Evolutionary conservation across 306 rosid genomes (phyloP).

Genomic region (Pueraria montana): DNA sequence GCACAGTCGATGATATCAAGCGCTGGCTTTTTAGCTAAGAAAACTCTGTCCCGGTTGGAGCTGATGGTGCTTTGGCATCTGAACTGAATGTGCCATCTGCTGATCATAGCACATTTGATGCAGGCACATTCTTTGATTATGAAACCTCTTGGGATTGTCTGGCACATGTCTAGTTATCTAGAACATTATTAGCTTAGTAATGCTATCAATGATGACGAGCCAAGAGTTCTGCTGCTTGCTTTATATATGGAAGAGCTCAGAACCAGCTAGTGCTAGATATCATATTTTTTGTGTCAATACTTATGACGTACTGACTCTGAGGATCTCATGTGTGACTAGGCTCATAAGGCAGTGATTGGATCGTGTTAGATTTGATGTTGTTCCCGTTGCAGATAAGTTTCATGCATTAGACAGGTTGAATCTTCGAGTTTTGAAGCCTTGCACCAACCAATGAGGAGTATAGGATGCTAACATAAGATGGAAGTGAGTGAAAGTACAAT

Average conservation of each 20-base stretch:
- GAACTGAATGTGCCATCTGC: conserved; percentile 51
- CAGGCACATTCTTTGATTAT: conserved; percentile 52
- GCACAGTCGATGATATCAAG: conserved; percentile 45
- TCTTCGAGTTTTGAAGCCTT: background rate
- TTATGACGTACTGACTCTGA: background rate
- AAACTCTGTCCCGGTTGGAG: conserved; percentile 27
- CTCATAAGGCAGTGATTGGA: background rate
- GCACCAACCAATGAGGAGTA: background rate
- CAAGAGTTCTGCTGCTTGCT: conserved; percentile 1
- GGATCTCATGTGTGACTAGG: background rate
- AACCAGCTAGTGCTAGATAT: background rate
- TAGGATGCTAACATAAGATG: background rate
- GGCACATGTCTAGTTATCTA: conserved; percentile 35
- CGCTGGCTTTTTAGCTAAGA: conserved; percentile 52
- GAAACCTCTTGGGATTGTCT: conserved; percentile 59
- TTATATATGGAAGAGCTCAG: background rate
- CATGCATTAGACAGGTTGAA: background rate
- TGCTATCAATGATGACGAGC: background rate
- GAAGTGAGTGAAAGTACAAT: background rate
- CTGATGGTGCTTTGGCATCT: conserved; percentile 49
- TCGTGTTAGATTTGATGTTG: background rate
- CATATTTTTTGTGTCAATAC: background rate
- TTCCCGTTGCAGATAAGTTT: background rate
- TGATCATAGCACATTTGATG: conserved; percentile 47
- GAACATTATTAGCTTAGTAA: conserved; percentile 14